Evolutionary conservation across 306 rosid species (phyloP).

Genomic region (Vigna nakashimae): DNA sequence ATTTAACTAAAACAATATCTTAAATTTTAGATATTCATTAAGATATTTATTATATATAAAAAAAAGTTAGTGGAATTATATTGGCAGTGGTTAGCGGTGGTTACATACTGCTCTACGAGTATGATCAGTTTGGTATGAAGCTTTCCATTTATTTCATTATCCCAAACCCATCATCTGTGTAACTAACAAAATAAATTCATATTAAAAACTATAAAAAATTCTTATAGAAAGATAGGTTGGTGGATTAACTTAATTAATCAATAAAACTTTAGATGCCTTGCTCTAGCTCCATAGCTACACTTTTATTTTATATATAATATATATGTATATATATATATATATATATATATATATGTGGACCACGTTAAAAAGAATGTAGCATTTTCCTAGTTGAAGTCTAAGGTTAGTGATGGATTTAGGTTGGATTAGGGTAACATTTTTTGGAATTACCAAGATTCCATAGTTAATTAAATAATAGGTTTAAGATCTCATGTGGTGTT

Average conservation of each 20-base stretch:
- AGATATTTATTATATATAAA: no score
- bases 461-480: constrained; percentile 28
- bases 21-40: no score
- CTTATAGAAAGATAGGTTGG: constrained; percentile 38
- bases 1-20: no score
- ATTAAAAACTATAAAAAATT: constrained; percentile 5
- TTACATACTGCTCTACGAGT: neutral
- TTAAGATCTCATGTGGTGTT: neutral
- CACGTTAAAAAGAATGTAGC: neutral
- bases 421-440: neutral
- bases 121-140: constrained; percentile 26
- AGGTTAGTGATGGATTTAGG: neutral
- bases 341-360: neutral
- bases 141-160: constrained; percentile 38
- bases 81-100: neutral
- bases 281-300: constrained; percentile 9
- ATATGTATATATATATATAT: neutral
- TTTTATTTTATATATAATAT: neutral
- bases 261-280: neutral
- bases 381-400: neutral
- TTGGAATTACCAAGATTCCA: constrained; percentile 36
- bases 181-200: constrained; percentile 36
- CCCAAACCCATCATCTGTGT: constrained; percentile 39
- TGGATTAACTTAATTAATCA: constrained; percentile 22
- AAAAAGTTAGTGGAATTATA: neutral